These are phyloP conservation scores for Carex cristatella DNA, from an alignment of 176 grass and related monocot species.

Conservation along the genomic window DNA sequence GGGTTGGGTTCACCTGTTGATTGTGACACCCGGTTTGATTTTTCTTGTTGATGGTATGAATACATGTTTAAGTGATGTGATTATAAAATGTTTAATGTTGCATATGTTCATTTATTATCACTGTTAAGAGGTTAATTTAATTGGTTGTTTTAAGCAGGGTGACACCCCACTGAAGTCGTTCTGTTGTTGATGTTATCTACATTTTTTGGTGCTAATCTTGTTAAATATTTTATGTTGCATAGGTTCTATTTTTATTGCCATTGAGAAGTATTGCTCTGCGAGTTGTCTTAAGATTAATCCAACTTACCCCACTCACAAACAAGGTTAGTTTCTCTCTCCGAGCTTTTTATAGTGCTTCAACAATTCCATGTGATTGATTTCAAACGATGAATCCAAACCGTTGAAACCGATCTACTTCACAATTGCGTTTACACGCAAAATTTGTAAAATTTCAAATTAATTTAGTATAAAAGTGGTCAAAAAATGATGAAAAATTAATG, in stretches of 20 bases:
- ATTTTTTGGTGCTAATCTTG: slow-evolving; percentile 18
- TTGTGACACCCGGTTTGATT: too few species aligned
- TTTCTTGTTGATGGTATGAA: slow-evolving; percentile 8
- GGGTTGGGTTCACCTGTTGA: too few species aligned
- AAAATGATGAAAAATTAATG: too few species aligned
- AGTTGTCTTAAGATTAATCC: slow-evolving; percentile 72
- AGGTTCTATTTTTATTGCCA: slow-evolving; percentile 90
- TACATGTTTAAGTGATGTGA: slow-evolving; percentile 20
- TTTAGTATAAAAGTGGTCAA: too few species aligned
- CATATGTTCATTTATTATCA: slow-evolving; percentile 71
- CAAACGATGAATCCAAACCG: too few species aligned
- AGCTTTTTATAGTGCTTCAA: background rate
- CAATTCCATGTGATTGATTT: background rate
- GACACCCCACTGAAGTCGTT: background rate
- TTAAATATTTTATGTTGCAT: slow-evolving; percentile 11
- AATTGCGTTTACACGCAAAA: too few species aligned
- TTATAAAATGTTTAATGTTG: background rate
- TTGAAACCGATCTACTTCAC: too few species aligned
- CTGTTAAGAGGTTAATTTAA: slow-evolving; percentile 39
- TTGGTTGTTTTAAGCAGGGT: too few species aligned
- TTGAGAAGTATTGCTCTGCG: slow-evolving; percentile 77
- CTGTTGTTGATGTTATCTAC: slow-evolving; percentile 23
- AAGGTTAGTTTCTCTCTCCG: slow-evolving; percentile 33
- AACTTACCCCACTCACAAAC: slow-evolving; percentile 71
- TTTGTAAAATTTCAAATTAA: too few species aligned